Conservation (phyloP, 805 yeast genomes). For the Kodamaea sagamina region DNA sequence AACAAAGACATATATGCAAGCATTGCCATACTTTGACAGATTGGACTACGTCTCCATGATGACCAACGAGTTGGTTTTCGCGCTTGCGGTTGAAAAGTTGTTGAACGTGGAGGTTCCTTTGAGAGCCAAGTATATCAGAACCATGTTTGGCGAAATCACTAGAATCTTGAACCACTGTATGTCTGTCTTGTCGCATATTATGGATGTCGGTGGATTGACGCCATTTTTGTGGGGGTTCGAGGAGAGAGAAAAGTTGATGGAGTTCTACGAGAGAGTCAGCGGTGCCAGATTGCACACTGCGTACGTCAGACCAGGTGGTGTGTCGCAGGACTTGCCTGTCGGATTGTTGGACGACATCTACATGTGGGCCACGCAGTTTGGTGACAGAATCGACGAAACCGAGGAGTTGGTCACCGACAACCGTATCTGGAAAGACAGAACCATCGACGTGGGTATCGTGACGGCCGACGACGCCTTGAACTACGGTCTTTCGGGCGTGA, state of each 20-base stretch:
- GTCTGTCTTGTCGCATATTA: slow-evolving; percentile 85
- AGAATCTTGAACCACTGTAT: slow-evolving; percentile 80
- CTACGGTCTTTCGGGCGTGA: slow-evolving; percentile 79
- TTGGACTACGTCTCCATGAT: slow-evolving; percentile 84
- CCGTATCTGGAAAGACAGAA: slow-evolving; percentile 90
- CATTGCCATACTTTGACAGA: slow-evolving; percentile 85
- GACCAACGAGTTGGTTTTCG: slow-evolving; percentile 86
- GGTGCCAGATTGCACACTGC: slow-evolving; percentile 91
- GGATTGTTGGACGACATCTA: slow-evolving; percentile 87
- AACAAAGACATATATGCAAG: slow-evolving; percentile 83
- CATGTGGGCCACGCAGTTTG: slow-evolving; percentile 96
- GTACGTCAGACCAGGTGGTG: slow-evolving; percentile 91
- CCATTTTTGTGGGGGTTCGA: slow-evolving; percentile 95
- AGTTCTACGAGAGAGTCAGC: slow-evolving; percentile 84
- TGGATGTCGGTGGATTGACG: slow-evolving; percentile 93
- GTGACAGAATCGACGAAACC: slow-evolving; percentile 87
- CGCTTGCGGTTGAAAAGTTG: slow-evolving; percentile 81
- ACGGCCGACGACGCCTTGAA: slow-evolving; percentile 86
- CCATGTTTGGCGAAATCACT: slow-evolving; percentile 84
- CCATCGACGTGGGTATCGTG: slow-evolving; percentile 75
- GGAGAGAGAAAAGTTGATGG: slow-evolving; percentile 91
- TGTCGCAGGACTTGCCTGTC: slow-evolving; percentile 81
- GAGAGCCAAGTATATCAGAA: slow-evolving; percentile 82
- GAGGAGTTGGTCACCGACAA: slow-evolving; percentile 88
- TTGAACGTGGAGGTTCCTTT: slow-evolving; percentile 82